phyloP scores from a whole-genome alignment of 139 green algal genomes.

The Zygnema circumcarinatum region DNA sequence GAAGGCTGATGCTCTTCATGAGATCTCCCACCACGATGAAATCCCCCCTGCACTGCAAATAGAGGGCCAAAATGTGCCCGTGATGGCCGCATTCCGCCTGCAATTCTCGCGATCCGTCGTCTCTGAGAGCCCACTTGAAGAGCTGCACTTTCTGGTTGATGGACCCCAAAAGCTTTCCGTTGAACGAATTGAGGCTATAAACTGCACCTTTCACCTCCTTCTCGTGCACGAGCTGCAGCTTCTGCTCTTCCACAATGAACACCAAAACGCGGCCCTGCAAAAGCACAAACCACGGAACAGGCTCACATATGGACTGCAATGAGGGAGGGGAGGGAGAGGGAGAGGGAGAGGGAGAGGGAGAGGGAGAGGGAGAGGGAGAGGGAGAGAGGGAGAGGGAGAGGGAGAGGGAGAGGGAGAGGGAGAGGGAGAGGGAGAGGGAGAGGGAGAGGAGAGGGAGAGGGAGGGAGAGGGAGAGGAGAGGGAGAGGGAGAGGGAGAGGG shows the following conservation, averaged over 20 bases:
- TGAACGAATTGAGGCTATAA: slow-evolving; percentile 83
- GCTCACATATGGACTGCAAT: no score
- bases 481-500: neutral
- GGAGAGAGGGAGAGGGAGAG: neutral
- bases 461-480: neutral
- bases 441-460: neutral
- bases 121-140: slow-evolving; percentile 63
- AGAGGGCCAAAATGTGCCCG: slow-evolving; percentile 84
- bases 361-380: neutral
- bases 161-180: slow-evolving; percentile 82
- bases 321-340: no score
- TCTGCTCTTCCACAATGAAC: slow-evolving; percentile 66
- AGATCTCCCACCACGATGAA: slow-evolving; percentile 93
- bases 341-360: no score
- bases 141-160: slow-evolving; percentile 94
- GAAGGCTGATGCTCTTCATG: slow-evolving; percentile 93
- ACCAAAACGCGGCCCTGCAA: slow-evolving; percentile 78
- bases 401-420: neutral
- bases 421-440: neutral
- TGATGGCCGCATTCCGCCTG: slow-evolving; percentile 76
- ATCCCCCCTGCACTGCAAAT: slow-evolving; percentile 78
- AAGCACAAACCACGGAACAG: neutral
- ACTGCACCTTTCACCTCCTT: slow-evolving; percentile 85
- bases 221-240: slow-evolving; percentile 74
- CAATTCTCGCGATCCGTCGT: slow-evolving; percentile 70